These are phyloP conservation scores for Russula sp. DNA, from an alignment of 768 basidiomycete genomes.

Conservation along the genomic window DNA sequence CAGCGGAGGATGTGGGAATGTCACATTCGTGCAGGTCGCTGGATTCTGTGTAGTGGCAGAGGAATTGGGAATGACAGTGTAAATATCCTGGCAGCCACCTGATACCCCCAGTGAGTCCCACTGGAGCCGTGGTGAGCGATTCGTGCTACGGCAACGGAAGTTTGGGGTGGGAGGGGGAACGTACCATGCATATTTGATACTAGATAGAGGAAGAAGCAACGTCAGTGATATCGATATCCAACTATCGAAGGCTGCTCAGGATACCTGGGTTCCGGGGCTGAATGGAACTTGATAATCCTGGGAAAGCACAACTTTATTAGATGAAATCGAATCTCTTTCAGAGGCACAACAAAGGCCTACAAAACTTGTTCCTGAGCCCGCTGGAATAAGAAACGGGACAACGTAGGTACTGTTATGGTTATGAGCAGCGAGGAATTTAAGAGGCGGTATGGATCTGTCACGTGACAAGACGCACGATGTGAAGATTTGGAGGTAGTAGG, in stretches of 20 bases:
- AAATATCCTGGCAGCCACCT: constrained; percentile 59
- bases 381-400: constrained; percentile 51
- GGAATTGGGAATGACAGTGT: constrained; percentile 51
- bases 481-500: constrained; percentile 59
- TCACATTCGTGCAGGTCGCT: constrained; percentile 51
- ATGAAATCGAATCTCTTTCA: neutral
- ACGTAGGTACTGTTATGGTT: constrained; percentile 43
- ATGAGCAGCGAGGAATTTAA: neutral
- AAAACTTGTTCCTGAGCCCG: constrained; percentile 46
- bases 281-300: constrained; percentile 62
- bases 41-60: constrained; percentile 36
- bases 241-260: constrained; percentile 18
- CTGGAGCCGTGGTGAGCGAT: constrained; percentile 34
- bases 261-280: constrained; percentile 53
- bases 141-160: neutral
- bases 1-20: constrained; percentile 43
- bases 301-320: constrained; percentile 10
- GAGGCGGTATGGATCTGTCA: neutral
- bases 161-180: constrained; percentile 10
- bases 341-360: constrained; percentile 39
- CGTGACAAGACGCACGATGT: constrained; percentile 48
- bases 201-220: constrained; percentile 29
- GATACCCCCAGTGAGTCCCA: constrained; percentile 56
- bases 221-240: neutral
- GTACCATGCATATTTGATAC: constrained; percentile 70